Conservation (phyloP, 1,284 basidiomycete genomes). For the Schizopora paradoxa region DNA sequence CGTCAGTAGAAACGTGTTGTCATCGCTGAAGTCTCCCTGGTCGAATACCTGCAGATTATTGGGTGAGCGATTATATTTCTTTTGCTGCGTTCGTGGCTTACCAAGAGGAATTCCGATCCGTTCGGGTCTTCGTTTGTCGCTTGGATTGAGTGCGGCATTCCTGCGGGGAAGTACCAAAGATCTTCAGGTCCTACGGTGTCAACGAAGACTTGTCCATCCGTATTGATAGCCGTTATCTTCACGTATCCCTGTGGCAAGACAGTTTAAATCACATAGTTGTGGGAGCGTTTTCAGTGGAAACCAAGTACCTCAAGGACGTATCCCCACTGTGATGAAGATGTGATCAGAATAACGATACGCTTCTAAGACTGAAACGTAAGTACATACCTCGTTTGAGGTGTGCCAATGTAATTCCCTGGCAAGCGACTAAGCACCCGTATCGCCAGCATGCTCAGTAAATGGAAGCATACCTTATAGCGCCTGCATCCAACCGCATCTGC, state of each 20-base stretch:
- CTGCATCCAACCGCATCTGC: conserved; percentile 64
- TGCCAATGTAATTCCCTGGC: conserved; percentile 72
- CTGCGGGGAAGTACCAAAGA: conserved; percentile 57
- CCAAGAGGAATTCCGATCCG: conserved; percentile 55
- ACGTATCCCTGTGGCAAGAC: conserved; percentile 43
- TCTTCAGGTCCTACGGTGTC: conserved; percentile 45
- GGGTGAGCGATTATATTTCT: conserved; percentile 7
- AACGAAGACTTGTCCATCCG: conserved; percentile 56
- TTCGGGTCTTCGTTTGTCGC: conserved; percentile 40
- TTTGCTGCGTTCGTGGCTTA: too few species aligned
- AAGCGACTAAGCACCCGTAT: neutral
- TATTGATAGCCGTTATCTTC: conserved; percentile 57
- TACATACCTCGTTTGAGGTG: conserved; percentile 52
- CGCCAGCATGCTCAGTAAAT: conserved; percentile 1
- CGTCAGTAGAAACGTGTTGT: conserved; percentile 36
- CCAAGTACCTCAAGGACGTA: conserved; percentile 51
- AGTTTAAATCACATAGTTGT: conserved; percentile 4
- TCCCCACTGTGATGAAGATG: conserved; percentile 48
- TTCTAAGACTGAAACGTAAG: neutral
- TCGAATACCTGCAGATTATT: conserved; percentile 30
- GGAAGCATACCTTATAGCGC: conserved; percentile 49
- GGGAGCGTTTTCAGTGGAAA: neutral
- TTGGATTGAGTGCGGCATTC: conserved; percentile 49
- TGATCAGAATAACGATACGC: conserved; percentile 25
- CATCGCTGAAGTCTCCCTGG: conserved; percentile 37